phyloP scores from a whole-genome alignment of 2,329 filamentous ascomycete species.

The Fusarium sp. region DNA sequence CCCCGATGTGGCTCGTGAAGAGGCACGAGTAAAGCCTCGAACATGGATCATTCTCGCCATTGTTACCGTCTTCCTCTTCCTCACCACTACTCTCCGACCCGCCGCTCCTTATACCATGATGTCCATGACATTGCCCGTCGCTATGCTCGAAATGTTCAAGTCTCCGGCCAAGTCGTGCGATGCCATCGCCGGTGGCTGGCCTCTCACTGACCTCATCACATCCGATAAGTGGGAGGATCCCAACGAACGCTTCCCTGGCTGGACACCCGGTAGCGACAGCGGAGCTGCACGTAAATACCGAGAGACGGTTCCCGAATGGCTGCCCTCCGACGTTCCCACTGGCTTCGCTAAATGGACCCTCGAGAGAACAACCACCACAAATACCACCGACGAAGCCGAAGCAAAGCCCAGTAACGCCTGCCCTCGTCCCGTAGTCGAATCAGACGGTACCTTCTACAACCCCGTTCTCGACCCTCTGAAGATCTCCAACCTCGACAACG shows the following conservation, averaged over 20 bases:
- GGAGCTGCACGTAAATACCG: slow-evolving; percentile 40
- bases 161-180: slow-evolving; percentile 38
- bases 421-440: background rate
- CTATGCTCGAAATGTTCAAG: slow-evolving; percentile 45
- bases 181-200: slow-evolving; percentile 41
- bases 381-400: slow-evolving; percentile 3
- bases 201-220: slow-evolving; percentile 45
- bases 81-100: slow-evolving; percentile 42
- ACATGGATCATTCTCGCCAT: slow-evolving; percentile 17
- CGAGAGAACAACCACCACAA: background rate
- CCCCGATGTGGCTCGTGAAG: slow-evolving; percentile 14
- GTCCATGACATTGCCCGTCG: slow-evolving; percentile 47
- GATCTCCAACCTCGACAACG: slow-evolving; percentile 52
- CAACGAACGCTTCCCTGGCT: slow-evolving; percentile 45
- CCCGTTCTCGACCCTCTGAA: slow-evolving; percentile 55
- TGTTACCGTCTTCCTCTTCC: slow-evolving; percentile 12
- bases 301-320: slow-evolving; percentile 43
- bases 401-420: slow-evolving; percentile 9
- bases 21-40: slow-evolving; percentile 7
- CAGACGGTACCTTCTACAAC: slow-evolving; percentile 49
- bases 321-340: slow-evolving; percentile 39
- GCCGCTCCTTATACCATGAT: slow-evolving; percentile 47
- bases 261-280: slow-evolving; percentile 46
- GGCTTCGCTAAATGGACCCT: slow-evolving; percentile 47
- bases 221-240: slow-evolving; percentile 42